phyloP scores from a whole-genome alignment of 345 rosid species.

The Syzygium grande region DNA sequence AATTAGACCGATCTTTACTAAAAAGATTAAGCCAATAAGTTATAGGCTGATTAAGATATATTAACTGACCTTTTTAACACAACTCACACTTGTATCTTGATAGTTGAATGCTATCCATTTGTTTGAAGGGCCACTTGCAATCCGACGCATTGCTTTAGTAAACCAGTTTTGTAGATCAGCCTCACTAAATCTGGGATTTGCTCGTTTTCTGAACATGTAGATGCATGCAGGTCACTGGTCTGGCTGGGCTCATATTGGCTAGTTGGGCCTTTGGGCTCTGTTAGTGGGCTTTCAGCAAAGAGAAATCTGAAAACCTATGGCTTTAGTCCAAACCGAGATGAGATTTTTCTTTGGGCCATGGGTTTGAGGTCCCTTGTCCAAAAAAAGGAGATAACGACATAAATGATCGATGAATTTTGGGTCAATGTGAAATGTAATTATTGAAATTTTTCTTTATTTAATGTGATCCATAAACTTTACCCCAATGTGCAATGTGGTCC shows the following conservation, averaged over 20 bases:
- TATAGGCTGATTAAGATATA: accelerated
- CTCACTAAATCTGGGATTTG: neutral
- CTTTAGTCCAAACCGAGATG: neutral
- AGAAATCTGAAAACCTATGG: neutral
- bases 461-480: too few species aligned
- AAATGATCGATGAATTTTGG: too few species aligned
- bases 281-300: neutral
- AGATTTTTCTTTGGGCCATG: neutral
- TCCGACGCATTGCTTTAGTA: neutral
- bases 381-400: neutral
- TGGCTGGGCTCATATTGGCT: neutral
- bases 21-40: neutral
- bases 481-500: too few species aligned
- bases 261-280: neutral
- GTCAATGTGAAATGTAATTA: too few species aligned
- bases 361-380: neutral
- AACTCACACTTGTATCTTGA: neutral
- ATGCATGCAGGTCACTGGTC: neutral
- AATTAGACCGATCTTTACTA: accelerated
- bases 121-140: neutral
- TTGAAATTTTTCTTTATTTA: too few species aligned
- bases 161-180: neutral
- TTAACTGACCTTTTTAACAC: neutral
- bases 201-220: neutral
- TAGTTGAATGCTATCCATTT: neutral